These are phyloP conservation scores for Saccharomycopsis malanga DNA, from an alignment of 805 yeast species.

Conservation along the genomic window DNA sequence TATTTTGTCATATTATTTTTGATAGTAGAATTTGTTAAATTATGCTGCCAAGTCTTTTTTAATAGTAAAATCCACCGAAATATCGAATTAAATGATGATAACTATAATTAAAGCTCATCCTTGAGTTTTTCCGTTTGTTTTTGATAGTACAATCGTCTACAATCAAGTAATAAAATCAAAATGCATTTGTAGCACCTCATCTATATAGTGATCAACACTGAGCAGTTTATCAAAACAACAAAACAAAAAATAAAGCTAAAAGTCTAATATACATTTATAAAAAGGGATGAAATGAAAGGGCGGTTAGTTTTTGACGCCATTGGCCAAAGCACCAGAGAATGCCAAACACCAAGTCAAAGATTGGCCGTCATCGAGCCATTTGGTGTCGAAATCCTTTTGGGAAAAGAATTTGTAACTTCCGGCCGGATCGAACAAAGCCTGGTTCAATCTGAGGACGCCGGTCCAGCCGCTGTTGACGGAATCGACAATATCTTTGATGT, in stretches of 20 bases:
- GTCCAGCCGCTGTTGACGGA: conserved; percentile 54
- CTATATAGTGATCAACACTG: no score
- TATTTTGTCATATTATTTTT: no score
- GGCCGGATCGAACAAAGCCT: conserved; percentile 65
- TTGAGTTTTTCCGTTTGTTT: no score
- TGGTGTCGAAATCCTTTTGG: conserved; percentile 41
- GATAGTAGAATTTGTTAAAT: no score
- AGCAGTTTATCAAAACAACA: no score
- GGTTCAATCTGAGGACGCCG: conserved; percentile 57
- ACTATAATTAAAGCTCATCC: no score
- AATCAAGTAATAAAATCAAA: no score
- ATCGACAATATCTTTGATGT: conserved; percentile 35
- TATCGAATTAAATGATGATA: no score
- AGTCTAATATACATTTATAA: not conserved
- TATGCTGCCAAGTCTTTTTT: no score
- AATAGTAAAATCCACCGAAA: no score
- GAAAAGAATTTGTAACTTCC: conserved; percentile 57
- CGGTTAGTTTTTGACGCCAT: not conserved
- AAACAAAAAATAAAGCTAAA: not conserved
- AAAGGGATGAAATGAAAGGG: not conserved
- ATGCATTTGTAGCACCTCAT: no score
- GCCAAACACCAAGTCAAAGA: conserved; percentile 85
- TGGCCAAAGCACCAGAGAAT: conserved; percentile 44
- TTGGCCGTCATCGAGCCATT: conserved; percentile 74
- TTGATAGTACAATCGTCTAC: no score